Base-by-base conservation (phyloP, 2,329 filamentous ascomycete genomes). In the Apiospora kogelbergensis region DNA sequence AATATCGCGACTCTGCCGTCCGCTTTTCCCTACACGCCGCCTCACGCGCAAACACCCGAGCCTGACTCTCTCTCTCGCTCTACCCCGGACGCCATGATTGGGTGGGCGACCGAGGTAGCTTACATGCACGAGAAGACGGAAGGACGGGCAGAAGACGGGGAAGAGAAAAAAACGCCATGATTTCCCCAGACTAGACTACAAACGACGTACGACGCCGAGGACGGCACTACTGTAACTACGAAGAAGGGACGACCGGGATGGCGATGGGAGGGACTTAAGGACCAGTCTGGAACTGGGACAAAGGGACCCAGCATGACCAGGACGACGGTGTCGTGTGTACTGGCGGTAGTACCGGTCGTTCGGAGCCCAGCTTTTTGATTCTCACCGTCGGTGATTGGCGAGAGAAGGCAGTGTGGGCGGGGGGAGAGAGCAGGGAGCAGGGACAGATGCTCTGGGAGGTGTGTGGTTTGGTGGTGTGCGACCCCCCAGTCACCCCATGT, bases 1-100 rank as follows among this genome's bases (percentile, higher is more conserved):
- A 53, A 57, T 26, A 57, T 57, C 48, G 48, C 48, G 48, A 57
- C 13, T 30, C 26, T 20, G 2, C 20, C 10, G 44, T 9, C 6
- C 44, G n/a, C 11, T 22, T 13, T 33, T 30, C 13, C 4, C 24
- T n/a, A n/a, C 46, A 6, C 26, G 22, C 24, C 9, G 6, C 26
- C 48, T 15, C 17, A 57, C 48, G 24, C 26, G 48, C 26, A 57
- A 57, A 57, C 26, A 57, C 48, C 48, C 53, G 30, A 30, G 53
- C n/a, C 53, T 60, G 53, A 60, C 53, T 60, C 53, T 60, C 30
- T n/a, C n/a, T n/a, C 24, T 48, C 17, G 30, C 20, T 30, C 30
- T 60, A 37, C 53, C 53, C 53, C 53, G 15, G 53, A 60, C 53
- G 30, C 53, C 53, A 60, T 60, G 53, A 60, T 60, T 60, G 53